Evolutionary conservation across 2,329 filamentous ascomycete species (phyloP).

Genomic region (Scedosporium apiospermum): DNA sequence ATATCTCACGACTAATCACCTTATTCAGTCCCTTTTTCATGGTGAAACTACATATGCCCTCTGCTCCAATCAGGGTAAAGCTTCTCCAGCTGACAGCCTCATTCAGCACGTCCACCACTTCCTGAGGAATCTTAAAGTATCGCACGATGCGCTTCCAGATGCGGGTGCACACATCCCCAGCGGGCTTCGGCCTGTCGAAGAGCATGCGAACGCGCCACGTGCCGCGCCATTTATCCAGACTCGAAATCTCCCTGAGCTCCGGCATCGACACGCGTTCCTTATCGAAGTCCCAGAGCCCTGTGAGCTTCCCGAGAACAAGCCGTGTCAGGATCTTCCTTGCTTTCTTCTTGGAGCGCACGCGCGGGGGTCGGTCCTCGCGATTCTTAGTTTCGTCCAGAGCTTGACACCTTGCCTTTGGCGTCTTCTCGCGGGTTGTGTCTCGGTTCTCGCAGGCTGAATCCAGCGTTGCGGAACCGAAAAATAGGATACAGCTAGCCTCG

Average conservation of each 20-base stretch:
- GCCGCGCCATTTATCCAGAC: not conserved
- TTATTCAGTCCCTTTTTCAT: not conserved
- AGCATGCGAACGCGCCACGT: not conserved
- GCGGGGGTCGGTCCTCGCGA: too few relatives aligned
- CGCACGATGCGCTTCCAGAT: not conserved
- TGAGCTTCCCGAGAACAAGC: not conserved
- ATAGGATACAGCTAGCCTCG: too few relatives aligned
- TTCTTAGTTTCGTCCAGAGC: too few relatives aligned
- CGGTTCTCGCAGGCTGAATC: too few relatives aligned
- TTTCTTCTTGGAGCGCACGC: not conserved
- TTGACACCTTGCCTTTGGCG: too few relatives aligned
- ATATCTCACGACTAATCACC: not conserved
- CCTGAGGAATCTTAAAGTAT: not conserved
- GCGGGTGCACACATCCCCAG: not conserved
- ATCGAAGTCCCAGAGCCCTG: not conserved
- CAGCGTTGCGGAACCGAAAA: too few relatives aligned
- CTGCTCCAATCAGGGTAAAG: not conserved
- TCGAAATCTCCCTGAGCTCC: not conserved
- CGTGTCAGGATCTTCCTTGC: not conserved
- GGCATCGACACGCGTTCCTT: not conserved
- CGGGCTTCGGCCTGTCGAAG: not conserved
- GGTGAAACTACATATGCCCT: not conserved
- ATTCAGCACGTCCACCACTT: not conserved
- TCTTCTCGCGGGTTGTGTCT: too few relatives aligned
- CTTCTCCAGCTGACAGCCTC: not conserved